Percentiles rank a stretch among this genome's conserved stretches.
phyloP scores from a whole-genome alignment of 176 grass and related monocot genomes.

The Oryza meridionalis region DNA sequence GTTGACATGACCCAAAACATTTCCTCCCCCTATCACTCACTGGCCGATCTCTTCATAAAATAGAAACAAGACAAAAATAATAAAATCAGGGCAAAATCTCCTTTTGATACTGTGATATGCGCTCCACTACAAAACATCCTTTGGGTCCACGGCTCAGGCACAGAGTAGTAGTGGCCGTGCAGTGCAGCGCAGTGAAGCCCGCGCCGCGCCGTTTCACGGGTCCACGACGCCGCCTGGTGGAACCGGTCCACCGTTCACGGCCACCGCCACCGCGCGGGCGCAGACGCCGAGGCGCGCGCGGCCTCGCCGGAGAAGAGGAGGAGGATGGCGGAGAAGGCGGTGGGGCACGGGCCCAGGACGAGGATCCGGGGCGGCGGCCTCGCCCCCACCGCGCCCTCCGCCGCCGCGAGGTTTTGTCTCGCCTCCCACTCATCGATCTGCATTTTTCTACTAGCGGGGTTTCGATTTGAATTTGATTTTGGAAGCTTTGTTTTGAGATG shows the following conservation, averaged over 20 bases:
- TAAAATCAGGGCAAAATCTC: background rate
- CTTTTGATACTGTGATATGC: background rate
- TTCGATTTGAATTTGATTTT: background rate
- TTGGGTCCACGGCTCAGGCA: constrained; percentile 36
- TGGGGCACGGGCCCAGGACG: constrained; percentile 17
- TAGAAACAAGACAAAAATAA: background rate
- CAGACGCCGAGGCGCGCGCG: constrained; percentile 1
- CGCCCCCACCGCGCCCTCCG: constrained; percentile 42
- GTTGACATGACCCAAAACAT: constrained; percentile 20
- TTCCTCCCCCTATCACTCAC: background rate
- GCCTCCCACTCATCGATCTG: constrained; percentile 46
- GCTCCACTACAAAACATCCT: background rate
- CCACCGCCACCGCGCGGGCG: no score
- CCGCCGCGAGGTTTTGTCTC: constrained; percentile 40
- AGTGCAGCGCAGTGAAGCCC: background rate
- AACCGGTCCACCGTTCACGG: constrained; percentile 51
- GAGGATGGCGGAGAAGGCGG: constrained; percentile 54
- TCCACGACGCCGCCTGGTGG: constrained; percentile 39
- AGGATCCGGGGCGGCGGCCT: constrained; percentile 52
- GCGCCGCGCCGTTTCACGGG: constrained; percentile 36
- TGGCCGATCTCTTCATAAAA: background rate
- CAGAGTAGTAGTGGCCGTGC: background rate
- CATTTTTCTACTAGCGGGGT: constrained; percentile 28
- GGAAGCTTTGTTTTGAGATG: background rate
- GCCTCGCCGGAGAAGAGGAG: constrained; percentile 29